Conservation (phyloP, 441 rosid species). For the Populus trichocarpa region DNA sequence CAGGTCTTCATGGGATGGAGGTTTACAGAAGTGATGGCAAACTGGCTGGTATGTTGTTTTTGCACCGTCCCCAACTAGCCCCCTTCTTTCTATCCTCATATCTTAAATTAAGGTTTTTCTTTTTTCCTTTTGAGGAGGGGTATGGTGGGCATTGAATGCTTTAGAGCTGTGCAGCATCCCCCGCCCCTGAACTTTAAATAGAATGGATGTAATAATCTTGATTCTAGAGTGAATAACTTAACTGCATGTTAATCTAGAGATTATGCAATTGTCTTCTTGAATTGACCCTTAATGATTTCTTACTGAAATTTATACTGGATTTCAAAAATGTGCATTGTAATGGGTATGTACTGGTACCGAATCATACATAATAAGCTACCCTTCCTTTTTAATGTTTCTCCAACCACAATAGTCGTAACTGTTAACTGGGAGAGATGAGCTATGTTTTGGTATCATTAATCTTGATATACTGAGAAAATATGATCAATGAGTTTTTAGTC, state of each 20-base stretch:
- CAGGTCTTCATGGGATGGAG: constrained; percentile 90
- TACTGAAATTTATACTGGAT: neutral
- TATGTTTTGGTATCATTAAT: too few species aligned
- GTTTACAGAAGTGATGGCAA: constrained; percentile 85
- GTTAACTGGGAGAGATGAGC: too few species aligned
- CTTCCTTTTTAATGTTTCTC: too few species aligned
- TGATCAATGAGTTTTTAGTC: too few species aligned
- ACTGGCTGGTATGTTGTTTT: constrained; percentile 47
- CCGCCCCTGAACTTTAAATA: neutral
- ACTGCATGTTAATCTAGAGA: neutral
- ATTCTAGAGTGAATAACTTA: neutral
- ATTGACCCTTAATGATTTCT: neutral
- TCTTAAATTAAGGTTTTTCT: neutral
- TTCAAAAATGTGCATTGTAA: neutral
- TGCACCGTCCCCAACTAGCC: neutral
- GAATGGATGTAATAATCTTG: neutral
- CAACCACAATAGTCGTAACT: too few species aligned
- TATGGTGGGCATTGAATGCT: neutral
- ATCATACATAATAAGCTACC: too few species aligned
- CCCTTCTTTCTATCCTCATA: neutral
- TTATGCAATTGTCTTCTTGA: neutral
- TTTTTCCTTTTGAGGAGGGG: neutral
- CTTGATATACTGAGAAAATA: too few species aligned
- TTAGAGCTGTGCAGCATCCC: neutral
- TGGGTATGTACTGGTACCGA: neutral